Conservation (phyloP, 2,329 filamentous ascomycete species). For the Niveomyces coronatus region DNA sequence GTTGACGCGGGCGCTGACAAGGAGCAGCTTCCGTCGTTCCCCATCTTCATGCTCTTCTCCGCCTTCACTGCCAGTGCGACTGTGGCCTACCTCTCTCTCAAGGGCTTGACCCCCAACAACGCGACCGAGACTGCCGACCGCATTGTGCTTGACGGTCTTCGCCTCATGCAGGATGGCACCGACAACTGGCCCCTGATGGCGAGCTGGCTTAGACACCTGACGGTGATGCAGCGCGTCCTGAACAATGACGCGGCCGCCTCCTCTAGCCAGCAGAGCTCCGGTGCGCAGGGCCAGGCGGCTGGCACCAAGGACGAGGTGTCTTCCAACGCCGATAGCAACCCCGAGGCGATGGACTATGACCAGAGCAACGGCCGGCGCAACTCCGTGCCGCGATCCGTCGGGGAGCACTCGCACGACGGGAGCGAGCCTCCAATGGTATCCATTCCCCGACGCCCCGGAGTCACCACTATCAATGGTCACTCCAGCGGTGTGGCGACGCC, state of each 20-base stretch:
- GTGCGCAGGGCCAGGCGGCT: conserved; percentile 18
- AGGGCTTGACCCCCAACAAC: conserved; percentile 45
- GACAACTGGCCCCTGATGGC: conserved; percentile 50
- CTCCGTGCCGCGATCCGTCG: conserved; percentile 24
- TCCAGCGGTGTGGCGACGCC: conserved; percentile 30
- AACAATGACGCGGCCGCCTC: conserved; percentile 36
- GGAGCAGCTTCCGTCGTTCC: conserved; percentile 48
- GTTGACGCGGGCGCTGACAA: conserved; percentile 48
- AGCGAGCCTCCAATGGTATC: conserved; percentile 39
- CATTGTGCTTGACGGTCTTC: conserved; percentile 48
- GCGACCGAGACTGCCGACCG: conserved; percentile 46
- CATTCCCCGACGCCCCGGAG: conserved; percentile 38
- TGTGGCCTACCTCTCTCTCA: conserved; percentile 51
- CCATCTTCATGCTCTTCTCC: conserved; percentile 54
- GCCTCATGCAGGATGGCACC: conserved; percentile 47
- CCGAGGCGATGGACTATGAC: conserved; percentile 49
- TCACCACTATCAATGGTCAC: conserved; percentile 49
- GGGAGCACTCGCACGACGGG: conserved; percentile 34
- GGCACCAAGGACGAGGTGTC: conserved; percentile 43
- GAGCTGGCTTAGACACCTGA: conserved; percentile 49
- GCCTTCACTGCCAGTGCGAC: conserved; percentile 52
- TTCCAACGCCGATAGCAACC: conserved; percentile 44
- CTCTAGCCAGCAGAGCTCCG: conserved; percentile 25
- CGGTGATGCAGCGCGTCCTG: conserved; percentile 51
- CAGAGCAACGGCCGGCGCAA: conserved; percentile 25